Base-by-base conservation (phyloP, 139 green algal genomes). In the Nannochloris sp. region DNA sequence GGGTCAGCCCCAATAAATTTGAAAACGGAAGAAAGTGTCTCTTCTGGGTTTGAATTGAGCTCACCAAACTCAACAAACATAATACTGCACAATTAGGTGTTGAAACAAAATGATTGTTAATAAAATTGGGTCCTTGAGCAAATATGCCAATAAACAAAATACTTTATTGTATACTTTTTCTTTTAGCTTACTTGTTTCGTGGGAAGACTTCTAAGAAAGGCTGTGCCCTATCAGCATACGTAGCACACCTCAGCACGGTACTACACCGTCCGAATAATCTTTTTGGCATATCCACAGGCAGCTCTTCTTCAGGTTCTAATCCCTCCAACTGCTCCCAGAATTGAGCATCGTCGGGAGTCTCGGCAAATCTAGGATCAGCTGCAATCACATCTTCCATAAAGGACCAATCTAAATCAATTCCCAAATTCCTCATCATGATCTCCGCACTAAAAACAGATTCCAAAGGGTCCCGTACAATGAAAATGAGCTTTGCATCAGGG, bases 51-150 rank as follows among this genome's bases (percentile, higher is more conserved):
- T 5, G 55, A 24, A 3, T 66, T 57, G 32, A 91, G 85, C 44
- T 89, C 84, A 4, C 67, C 60, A 67, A 89, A 88, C 56, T 89
- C 75, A 24, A 91, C 63, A 37, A 91, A 81, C 79, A 92, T 76
- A 61, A 89, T 83, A 45, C 79, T 90, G 76, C 45, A 48, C 39
- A 27, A 45, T 45, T 12, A 45, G 9, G 12, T 45, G 9, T 9
- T 45, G 12, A 45, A n/a, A 45, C 37, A 45, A n/a, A 45, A n/a
- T n/a, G n/a, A n/a, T n/a, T n/a, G n/a, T n/a, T n/a, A n/a, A n/a
- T n/a, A n/a, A n/a, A n/a, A n/a, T n/a, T n/a, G n/a, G n/a, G n/a
- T n/a, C n/a, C n/a, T n/a, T n/a, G n/a, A n/a, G n/a, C n/a, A n/a
- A n/a, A n/a, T n/a, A n/a, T n/a, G n/a, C n/a, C n/a, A n/a, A n/a